phyloP scores from a whole-genome alignment of 1,139 yeast genomes.

The Geotrichum fermentans region DNA sequence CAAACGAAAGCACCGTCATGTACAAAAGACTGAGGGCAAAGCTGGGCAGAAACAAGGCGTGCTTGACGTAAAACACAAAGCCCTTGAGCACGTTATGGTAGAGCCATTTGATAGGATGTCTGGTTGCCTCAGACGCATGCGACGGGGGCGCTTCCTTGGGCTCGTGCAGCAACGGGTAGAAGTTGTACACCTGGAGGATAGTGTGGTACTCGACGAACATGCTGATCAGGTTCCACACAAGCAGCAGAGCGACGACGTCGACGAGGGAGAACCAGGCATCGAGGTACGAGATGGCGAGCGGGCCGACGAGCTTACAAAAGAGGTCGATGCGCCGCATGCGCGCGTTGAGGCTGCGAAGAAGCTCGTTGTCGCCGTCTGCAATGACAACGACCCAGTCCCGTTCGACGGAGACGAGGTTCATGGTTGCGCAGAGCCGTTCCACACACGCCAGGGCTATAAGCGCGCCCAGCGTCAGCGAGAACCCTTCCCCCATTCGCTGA shows the following conservation, averaged over 20 bases:
- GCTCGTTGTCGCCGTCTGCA: slow-evolving; percentile 30
- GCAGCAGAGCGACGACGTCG: slow-evolving; percentile 29
- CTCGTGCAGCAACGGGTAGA: slow-evolving; percentile 22
- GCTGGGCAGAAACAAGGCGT: slow-evolving; percentile 49
- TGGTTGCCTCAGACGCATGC: slow-evolving; percentile 3
- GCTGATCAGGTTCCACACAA: slow-evolving; percentile 33
- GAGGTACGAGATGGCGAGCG: slow-evolving; percentile 37
- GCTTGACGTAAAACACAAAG: slow-evolving; percentile 43
- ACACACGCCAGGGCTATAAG: slow-evolving; percentile 36
- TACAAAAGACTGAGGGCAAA: slow-evolving; percentile 37
- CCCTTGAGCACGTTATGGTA: slow-evolving; percentile 12
- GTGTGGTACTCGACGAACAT: slow-evolving; percentile 35
- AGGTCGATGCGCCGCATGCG: slow-evolving; percentile 39
- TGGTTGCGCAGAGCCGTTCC: slow-evolving; percentile 37
- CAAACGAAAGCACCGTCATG: slow-evolving; percentile 39
- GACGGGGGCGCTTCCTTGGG: not conserved
- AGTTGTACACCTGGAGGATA: slow-evolving; percentile 34
- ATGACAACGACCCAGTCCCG: slow-evolving; percentile 43
- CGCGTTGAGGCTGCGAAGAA: slow-evolving; percentile 34
- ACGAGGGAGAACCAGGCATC: slow-evolving; percentile 28
- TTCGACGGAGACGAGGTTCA: slow-evolving; percentile 40
- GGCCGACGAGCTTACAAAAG: slow-evolving; percentile 39
- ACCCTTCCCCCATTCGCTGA: too few species aligned
- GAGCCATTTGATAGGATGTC: not conserved
- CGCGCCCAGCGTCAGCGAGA: slow-evolving; percentile 21